phyloP scores from a whole-genome alignment of 176 grass and related monocot species.

The Puya raimondii region DNA sequence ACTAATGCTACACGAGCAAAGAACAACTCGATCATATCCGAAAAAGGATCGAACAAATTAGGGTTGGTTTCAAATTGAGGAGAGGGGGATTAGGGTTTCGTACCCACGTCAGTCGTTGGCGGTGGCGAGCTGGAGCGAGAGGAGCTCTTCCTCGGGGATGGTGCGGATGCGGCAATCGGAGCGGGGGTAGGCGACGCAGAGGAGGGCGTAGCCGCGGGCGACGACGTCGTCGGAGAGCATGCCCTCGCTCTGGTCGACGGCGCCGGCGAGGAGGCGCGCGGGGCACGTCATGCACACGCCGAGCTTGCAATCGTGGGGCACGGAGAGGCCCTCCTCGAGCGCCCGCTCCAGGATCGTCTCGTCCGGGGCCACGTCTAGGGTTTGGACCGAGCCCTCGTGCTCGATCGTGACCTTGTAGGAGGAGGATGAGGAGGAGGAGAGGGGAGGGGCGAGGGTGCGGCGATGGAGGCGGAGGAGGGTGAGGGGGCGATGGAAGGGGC shows the following conservation, averaged over 20 bases:
- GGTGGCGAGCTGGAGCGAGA: constrained; percentile 81
- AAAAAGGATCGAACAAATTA: not conserved
- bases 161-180: constrained; percentile 86
- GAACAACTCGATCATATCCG: too few relatives aligned
- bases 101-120: constrained; percentile 58
- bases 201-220: constrained; percentile 63
- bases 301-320: constrained; percentile 97
- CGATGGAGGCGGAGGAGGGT: not conserved
- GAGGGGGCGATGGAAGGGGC: constrained; percentile 2
- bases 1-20: too few relatives aligned
- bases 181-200: constrained; percentile 69
- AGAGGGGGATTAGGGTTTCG: not conserved
- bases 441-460: not conserved
- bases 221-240: constrained; percentile 97
- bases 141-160: constrained; percentile 94
- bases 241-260: constrained; percentile 92
- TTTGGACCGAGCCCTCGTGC: constrained; percentile 51
- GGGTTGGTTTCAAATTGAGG: not conserved
- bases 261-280: constrained; percentile 56
- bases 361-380: constrained; percentile 62
- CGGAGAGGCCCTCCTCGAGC: constrained; percentile 70
- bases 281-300: constrained; percentile 99
- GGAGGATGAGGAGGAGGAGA: not conserved
- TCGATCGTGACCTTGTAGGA: constrained; percentile 81
- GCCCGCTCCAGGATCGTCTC: constrained; percentile 81